Base-by-base conservation (phyloP, 2,329 filamentous ascomycete species). In the Diplocarpon mali region DNA sequence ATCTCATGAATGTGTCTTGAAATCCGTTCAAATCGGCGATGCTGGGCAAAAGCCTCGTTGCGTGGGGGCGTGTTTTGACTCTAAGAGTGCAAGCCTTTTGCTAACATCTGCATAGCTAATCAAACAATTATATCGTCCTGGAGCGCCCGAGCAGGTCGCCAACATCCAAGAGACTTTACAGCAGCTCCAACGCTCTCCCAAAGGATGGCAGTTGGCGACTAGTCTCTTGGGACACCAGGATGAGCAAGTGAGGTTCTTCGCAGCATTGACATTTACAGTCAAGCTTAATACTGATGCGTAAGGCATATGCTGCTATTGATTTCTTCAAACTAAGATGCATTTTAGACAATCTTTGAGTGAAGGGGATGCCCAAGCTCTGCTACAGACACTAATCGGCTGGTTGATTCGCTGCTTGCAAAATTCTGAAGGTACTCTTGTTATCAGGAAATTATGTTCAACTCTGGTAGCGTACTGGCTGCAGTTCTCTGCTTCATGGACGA, bases 231-330 rank as follows among this genome's bases (percentile, higher is more conserved):
- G 69, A 40, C 78, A 77, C 49, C 67, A 75, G 16, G 79, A 85
- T 53, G 75, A 83, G 49, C 82, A 89, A 57, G 78, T 92, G 54
- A 83, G 84, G 52, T 96, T 96, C 65, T 95, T 94, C 61, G 92
- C 87, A 12, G 90, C 89, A 27, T 72, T 95, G 47, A 96, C 90
- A 0, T 83, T 95, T 53, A 93, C 87, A 40, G 79, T 96, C 56
- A 98, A 96, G 66, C 76, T 96, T 47, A 95, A 96, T 61, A 83
- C 81, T n/a, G 86, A 92, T 60, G 86, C 80, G 83, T 84, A 67
- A 51, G 69, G 10, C 5, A 16, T 17, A 6, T 37, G 1, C 6
- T 5, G 3, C 2, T 13, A 20, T 3, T 20, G 12, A 14, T 1
- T 34, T 10, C 24, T 35, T 24, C 14, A n/a, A 24, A 24, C 47